A percentile compares a stretch with the other conserved stretches of the same genome.
Conservation (phyloP, 306 rosid species). For the Betula pendula region DNA sequence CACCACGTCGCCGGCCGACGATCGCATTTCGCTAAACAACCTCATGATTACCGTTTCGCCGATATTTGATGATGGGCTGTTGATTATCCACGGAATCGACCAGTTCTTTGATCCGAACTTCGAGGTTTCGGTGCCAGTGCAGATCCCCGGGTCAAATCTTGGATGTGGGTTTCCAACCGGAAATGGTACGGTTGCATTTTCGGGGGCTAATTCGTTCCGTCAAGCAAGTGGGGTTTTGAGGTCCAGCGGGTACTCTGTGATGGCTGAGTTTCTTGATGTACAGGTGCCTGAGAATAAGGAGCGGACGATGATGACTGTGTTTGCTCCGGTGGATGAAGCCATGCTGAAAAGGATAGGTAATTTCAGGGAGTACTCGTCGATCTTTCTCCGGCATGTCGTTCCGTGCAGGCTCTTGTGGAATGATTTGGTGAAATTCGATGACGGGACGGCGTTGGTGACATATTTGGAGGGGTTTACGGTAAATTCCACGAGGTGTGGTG, state of each 20-base stretch:
- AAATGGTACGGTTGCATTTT: conserved; percentile 21
- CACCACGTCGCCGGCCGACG: conserved; percentile 42
- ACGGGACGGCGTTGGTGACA: conserved; percentile 51
- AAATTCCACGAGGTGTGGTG: conserved; percentile 45
- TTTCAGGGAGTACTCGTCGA: conserved; percentile 41
- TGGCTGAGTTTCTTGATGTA: conserved; percentile 67
- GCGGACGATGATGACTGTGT: conserved; percentile 51
- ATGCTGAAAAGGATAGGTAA: conserved; percentile 37
- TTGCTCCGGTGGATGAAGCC: conserved; percentile 62
- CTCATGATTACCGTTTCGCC: conserved; percentile 42
- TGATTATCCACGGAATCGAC: conserved; percentile 56
- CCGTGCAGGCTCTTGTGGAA: conserved; percentile 68
- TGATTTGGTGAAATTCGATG: conserved; percentile 45
- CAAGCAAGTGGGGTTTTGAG: conserved; percentile 42
- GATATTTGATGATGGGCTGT: conserved; percentile 58
- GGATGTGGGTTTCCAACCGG: conserved; percentile 20
- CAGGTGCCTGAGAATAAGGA: conserved; percentile 50
- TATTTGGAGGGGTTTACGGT: conserved; percentile 56
- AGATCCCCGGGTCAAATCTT: conserved; percentile 11
- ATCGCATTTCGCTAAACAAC: conserved; percentile 45
- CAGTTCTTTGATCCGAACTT: conserved; percentile 57
- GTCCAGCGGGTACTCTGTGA: conserved; percentile 46
- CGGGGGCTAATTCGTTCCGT: conserved; percentile 35
- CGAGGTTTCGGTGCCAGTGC: conserved; percentile 19
- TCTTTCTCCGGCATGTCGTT: conserved; percentile 70